Conservation (phyloP, 495 filamentous ascomycete species). For the Chaetomium tenue region DNA sequence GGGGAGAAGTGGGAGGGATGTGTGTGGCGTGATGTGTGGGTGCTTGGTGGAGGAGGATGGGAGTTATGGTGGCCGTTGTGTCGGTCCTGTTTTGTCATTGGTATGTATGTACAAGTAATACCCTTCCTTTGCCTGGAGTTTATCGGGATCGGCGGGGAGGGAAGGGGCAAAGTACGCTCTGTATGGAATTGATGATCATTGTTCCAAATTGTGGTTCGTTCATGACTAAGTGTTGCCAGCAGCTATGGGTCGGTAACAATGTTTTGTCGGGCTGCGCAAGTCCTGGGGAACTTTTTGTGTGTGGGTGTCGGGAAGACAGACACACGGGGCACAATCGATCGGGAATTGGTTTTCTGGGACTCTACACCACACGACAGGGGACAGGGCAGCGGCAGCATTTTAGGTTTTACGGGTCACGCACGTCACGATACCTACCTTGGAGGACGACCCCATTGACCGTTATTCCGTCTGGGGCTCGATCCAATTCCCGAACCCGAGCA, state of each 20-base stretch:
- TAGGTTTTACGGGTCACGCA: too few species aligned
- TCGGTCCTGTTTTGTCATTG: neutral
- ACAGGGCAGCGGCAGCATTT: too few species aligned
- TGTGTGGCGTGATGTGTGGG: neutral
- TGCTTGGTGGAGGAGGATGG: too few species aligned
- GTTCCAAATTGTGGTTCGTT: neutral
- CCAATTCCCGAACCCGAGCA: neutral
- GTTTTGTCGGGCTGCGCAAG: too few species aligned
- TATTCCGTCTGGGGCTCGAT: neutral
- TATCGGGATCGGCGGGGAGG: conserved; percentile 3
- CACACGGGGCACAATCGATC: too few species aligned
- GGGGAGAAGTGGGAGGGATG: neutral
- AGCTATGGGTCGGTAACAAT: neutral
- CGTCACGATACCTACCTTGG: too few species aligned
- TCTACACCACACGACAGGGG: too few species aligned
- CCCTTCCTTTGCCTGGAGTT: conserved; percentile 21
- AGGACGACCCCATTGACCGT: neutral
- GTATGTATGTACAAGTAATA: conserved; percentile 22
- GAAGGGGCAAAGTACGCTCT: neutral
- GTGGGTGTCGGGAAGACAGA: too few species aligned
- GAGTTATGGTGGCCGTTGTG: neutral
- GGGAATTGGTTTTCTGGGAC: too few species aligned
- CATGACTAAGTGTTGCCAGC: neutral
- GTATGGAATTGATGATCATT: conserved; percentile 8
- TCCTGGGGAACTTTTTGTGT: too few species aligned